Evolutionary conservation across 2,329 filamentous ascomycete genomes (phyloP), one percentile per base, ranked within the genome.

Genomic region (Fusarium decemcellulare): DNA sequence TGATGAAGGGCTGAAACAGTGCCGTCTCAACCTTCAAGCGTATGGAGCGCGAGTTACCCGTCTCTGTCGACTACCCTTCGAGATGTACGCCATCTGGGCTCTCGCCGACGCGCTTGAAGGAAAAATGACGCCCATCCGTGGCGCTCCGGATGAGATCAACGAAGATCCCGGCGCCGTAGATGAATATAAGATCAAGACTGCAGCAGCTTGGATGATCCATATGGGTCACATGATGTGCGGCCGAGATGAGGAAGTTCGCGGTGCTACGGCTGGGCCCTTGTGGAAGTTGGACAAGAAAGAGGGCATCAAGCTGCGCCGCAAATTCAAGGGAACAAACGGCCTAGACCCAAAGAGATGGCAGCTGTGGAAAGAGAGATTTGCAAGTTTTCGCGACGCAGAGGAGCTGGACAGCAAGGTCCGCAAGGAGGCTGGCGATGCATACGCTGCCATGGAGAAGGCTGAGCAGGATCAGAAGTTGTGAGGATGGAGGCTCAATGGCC

Each of bases 301-400:
- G 29, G 59, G 54, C 2, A 16, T 55, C 3, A 67, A 55, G 57
- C 15, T 65, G 11, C 50, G 57, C 6, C 65, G 62, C 10, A 72
- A 58, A 59, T 60, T 34, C 14, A 68, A 44, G 11, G 70, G 61
- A 7, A 70, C 63, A 5, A 40, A 70, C 16, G 66, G 70, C 1
- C 30, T 68, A 6, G 68, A 66, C 36, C 57, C 48, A 8, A 42
- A 66, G 12, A 52, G 70, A 12, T 72, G 68, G 71, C 32, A 62
- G 27, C 42, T 72, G 16, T 70, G 66, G 70, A 72, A 70, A 27
- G 52, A 68, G 12, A 62, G 67, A 18, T 63, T 74, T 34, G 59
- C 34, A 5, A 47, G n/a, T 1, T 43, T 72, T 27, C 55, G 63
- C 3, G 56, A 69, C 23, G 29, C 46, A 6, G 61, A 65, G 2